phyloP scores from a whole-genome alignment of 2,329 filamentous ascomycete genomes.

The Grosmannia serpens region DNA sequence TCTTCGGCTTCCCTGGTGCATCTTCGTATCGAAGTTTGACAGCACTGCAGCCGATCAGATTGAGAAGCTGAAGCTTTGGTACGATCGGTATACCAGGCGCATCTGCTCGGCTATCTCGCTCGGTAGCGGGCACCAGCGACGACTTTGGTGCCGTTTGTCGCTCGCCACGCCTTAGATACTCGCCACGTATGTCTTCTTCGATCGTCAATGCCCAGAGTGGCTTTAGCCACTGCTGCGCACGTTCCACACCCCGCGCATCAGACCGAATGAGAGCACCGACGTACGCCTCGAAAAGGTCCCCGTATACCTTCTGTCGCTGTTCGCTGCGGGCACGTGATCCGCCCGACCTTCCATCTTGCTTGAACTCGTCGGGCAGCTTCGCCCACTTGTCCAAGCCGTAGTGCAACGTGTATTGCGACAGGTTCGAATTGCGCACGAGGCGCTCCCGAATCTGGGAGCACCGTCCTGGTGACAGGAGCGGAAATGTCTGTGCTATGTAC shows the following conservation, averaged over 20 bases:
- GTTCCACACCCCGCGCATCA: slow-evolving; percentile 49
- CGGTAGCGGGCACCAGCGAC: neutral
- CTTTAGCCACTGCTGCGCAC: slow-evolving; percentile 60
- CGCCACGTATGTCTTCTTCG: slow-evolving; percentile 36
- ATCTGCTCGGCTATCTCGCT: neutral
- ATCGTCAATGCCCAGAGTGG: slow-evolving; percentile 61
- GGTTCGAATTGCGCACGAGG: slow-evolving; percentile 69
- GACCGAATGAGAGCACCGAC: slow-evolving; percentile 67
- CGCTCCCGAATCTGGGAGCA: slow-evolving; percentile 67
- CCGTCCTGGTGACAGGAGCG: slow-evolving; percentile 51
- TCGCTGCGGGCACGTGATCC: slow-evolving; percentile 34
- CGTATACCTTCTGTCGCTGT: slow-evolving; percentile 59
- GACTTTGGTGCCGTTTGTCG: neutral
- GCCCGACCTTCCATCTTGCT: slow-evolving; percentile 19
- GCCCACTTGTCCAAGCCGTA: slow-evolving; percentile 62
- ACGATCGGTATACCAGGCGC: slow-evolving; percentile 3
- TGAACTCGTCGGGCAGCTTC: slow-evolving; percentile 38
- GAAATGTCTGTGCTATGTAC: slow-evolving; percentile 62
- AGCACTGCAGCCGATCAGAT: slow-evolving; percentile 42
- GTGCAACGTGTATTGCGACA: slow-evolving; percentile 54
- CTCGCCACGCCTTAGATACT: slow-evolving; percentile 21
- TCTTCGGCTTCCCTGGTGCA: slow-evolving; percentile 36
- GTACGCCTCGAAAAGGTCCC: slow-evolving; percentile 86
- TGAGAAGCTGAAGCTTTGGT: slow-evolving; percentile 41
- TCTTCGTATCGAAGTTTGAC: slow-evolving; percentile 52